Evolutionary conservation across 495 filamentous ascomycete genomes (phyloP).

Genomic region (Pseudoneurospora amorphoporcata): DNA sequence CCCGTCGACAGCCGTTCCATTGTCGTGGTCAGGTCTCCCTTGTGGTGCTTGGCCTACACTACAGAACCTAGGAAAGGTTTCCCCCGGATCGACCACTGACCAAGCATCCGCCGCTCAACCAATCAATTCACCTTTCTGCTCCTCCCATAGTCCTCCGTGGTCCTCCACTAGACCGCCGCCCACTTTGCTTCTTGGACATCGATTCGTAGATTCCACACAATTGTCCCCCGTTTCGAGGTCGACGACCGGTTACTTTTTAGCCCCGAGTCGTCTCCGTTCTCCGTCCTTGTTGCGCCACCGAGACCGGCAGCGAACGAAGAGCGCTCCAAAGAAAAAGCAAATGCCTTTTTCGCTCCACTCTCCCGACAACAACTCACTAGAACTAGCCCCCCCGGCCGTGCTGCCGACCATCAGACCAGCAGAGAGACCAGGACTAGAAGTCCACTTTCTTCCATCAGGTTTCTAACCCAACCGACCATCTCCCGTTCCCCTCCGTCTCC

Average conservation of each 20-base stretch:
- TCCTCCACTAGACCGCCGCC: neutral
- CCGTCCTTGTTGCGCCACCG: slow-evolving; percentile 19
- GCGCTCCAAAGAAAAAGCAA: slow-evolving; percentile 14
- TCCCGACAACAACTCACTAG: neutral
- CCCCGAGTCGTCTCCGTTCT: slow-evolving; percentile 10
- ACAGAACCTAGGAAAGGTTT: neutral
- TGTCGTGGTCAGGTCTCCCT: neutral
- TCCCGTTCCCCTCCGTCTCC: neutral
- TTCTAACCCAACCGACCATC: neutral
- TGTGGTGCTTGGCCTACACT: neutral
- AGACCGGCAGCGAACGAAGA: neutral
- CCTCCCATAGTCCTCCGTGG: neutral
- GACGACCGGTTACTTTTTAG: slow-evolving; percentile 4
- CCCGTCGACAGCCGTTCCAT: neutral
- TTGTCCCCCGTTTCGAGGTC: neutral
- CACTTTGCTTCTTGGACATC: neutral
- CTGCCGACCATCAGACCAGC: neutral
- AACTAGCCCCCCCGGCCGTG: neutral
- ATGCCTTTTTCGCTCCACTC: neutral
- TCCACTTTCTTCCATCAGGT: neutral
- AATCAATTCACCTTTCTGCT: neutral
- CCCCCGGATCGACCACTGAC: neutral
- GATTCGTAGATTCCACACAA: neutral
- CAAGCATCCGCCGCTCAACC: neutral
- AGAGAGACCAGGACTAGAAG: neutral